Percentiles rank a stretch among this genome's conserved stretches.
phyloP scores from a whole-genome alignment of 176 grass and related monocot species.

The Rhipidocladum racemiflorum region DNA sequence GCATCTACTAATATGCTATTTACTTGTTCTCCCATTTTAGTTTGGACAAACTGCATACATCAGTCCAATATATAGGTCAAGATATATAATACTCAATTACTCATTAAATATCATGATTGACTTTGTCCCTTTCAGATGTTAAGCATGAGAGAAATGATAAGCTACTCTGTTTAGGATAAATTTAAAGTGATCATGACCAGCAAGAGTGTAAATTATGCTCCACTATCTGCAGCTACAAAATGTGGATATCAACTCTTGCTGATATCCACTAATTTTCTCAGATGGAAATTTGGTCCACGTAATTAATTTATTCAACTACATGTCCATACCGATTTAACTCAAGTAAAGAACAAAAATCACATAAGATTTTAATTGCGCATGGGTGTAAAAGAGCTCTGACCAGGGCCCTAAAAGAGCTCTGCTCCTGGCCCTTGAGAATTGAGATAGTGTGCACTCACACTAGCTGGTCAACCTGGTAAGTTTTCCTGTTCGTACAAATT shows the following conservation, averaged over 20 bases:
- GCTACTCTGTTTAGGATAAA: background rate
- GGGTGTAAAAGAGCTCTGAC: background rate
- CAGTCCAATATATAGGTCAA: slow-evolving; percentile 12
- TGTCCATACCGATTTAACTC: background rate
- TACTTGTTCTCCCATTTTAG: slow-evolving; percentile 48
- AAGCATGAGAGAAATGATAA: slow-evolving; percentile 17
- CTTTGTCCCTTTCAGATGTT: slow-evolving; percentile 7
- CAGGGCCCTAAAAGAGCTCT: background rate
- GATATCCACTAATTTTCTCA: background rate
- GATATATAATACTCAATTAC: background rate
- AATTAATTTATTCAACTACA: slow-evolving; percentile 28
- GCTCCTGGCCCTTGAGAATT: slow-evolving; percentile 11
- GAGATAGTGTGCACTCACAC: background rate
- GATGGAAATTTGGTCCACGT: background rate
- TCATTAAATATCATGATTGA: background rate
- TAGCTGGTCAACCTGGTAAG: background rate
- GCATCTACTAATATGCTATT: slow-evolving; percentile 52
- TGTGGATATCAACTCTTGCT: background rate
- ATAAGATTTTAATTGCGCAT: slow-evolving; percentile 5
- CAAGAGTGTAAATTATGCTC: slow-evolving; percentile 1
- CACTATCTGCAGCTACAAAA: background rate
- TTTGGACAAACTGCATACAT: slow-evolving; percentile 86
- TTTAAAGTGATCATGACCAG: background rate
- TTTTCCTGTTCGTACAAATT: background rate
- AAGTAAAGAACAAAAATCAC: background rate